A percentile compares a stretch with the other conserved stretches of the same genome.
These are phyloP conservation scores for Penicillium sp. DNA, from an alignment of 2,329 filamentous ascomycete genomes.

Conservation along the genomic window DNA sequence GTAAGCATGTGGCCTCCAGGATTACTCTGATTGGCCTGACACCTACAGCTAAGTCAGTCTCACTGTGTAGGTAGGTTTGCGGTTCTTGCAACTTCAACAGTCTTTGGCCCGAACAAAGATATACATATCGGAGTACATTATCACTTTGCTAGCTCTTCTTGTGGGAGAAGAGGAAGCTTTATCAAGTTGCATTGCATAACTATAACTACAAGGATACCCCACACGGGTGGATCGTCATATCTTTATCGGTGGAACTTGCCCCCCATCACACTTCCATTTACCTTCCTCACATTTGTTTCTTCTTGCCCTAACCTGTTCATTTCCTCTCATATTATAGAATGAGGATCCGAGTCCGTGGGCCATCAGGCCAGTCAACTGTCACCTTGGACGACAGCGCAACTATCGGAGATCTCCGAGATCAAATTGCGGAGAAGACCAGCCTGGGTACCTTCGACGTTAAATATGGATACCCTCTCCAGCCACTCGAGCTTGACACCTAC, in stretches of 20 bases:
- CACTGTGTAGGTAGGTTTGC: background rate
- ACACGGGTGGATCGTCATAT: constrained; percentile 13
- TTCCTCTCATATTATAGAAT: constrained; percentile 46
- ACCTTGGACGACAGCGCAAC: constrained; percentile 63
- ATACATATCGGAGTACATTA: background rate
- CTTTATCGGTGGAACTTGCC: constrained; percentile 7
- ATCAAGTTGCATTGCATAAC: background rate
- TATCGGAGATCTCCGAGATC: constrained; percentile 39
- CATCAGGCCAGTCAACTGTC: constrained; percentile 67
- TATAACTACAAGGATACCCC: constrained; percentile 6
- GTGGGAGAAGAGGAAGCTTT: background rate
- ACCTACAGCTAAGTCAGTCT: background rate
- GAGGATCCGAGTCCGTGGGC: constrained; percentile 71
- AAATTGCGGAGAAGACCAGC: constrained; percentile 58
- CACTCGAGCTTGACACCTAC: constrained; percentile 58
- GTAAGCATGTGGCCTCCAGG: background rate
- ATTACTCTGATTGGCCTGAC: background rate
- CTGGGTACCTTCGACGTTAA: constrained; percentile 70
- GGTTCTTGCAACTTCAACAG: background rate
- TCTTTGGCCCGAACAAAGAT: background rate
- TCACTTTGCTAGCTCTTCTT: background rate
- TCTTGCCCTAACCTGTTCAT: background rate
- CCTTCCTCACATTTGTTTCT: background rate
- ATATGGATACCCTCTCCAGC: constrained; percentile 71
- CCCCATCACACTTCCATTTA: background rate